Evolutionary conservation across 1,139 yeast genomes (phyloP), one percentile per base, ranked within the genome.

Genomic region (Hyphopichia buzzinii): DNA sequence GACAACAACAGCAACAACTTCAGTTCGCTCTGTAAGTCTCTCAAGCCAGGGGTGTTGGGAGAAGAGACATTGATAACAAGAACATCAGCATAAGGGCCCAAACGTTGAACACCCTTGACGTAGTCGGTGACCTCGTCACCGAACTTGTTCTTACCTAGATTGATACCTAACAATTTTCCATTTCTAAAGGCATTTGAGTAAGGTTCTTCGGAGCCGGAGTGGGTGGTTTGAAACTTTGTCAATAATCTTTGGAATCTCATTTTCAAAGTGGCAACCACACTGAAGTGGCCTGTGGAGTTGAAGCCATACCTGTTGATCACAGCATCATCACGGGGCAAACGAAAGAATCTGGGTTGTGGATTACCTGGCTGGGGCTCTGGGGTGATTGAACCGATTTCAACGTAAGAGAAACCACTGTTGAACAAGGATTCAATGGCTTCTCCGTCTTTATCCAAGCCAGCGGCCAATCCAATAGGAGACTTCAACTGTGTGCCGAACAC

Each of bases 281-380:
- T 74, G 49, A 79, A 77, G 55, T 90, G 97, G 26, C 98, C 98
- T 34, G 78, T 74, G 3, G 97, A 88, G 55, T 92, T 90, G 73
- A 92, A 90, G 1, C 98, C 98, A 54, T 90, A 90, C 43, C 97
- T 72, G 63, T 90, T 90, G 49, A 90, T 88, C 30, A 89, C 96
- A 2, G 97, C 97, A 37, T 79, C 84, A 57, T 92, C 97, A 44
- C 78, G 69, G 8, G 86, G 81, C 40, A 92, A 70, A 52, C 98
- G 77, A 67, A 89, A 90, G 52, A 90, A 87, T 44, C 98, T 72
- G 13, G 97, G 97, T 50, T 67, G 61, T 7, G 96, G 95, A 62
- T 90, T 90, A 29, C 98, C 98, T 6, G 95, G 90, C 62, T 90
- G 97, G 0, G 97, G 85, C 45, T 74, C 70, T 2, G 98, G 97